phyloP scores from a whole-genome alignment of 441 rosid genomes.

The Arabidopsis hybrid region DNA sequence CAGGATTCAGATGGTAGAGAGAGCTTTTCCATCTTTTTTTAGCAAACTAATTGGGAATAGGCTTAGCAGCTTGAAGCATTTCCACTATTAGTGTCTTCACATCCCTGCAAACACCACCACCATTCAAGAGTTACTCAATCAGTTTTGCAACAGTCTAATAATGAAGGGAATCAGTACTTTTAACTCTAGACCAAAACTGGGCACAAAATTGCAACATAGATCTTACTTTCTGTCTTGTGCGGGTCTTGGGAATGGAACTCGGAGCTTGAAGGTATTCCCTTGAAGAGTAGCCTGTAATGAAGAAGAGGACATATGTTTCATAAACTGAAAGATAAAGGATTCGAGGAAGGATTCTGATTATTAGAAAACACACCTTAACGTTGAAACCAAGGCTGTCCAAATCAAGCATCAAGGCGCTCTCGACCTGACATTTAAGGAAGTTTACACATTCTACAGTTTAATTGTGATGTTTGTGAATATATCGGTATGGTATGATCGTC shows the following conservation, averaged over 20 bases:
- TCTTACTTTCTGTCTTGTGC: conserved; percentile 88
- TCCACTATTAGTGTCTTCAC: conserved; percentile 86
- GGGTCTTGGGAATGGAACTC: conserved; percentile 85
- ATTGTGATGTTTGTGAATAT: background rate
- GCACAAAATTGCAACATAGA: conserved; percentile 1
- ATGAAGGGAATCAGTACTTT: conserved; percentile 8
- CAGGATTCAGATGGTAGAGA: background rate
- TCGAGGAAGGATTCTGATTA: background rate
- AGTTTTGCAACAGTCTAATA: conserved; percentile 16
- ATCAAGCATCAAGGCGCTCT: conserved; percentile 79
- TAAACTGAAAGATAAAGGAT: background rate
- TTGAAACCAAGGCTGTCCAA: conserved; percentile 89
- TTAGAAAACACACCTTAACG: conserved; percentile 65
- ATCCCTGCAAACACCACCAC: conserved; percentile 59
- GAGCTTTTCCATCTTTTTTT: conserved; percentile 25
- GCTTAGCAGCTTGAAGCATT: conserved; percentile 83
- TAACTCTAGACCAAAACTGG: background rate
- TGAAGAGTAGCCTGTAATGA: conserved; percentile 71
- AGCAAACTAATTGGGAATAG: conserved; percentile 48
- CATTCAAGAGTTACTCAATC: conserved; percentile 7
- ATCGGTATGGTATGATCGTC: background rate
- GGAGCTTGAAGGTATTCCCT: conserved; percentile 76
- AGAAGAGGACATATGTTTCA: background rate
- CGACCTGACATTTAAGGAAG: conserved; percentile 55
- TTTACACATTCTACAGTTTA: conserved; percentile 1